These are phyloP conservation scores for Scleroderma bovista DNA, from an alignment of 768 basidiomycete species.

Conservation along the genomic window DNA sequence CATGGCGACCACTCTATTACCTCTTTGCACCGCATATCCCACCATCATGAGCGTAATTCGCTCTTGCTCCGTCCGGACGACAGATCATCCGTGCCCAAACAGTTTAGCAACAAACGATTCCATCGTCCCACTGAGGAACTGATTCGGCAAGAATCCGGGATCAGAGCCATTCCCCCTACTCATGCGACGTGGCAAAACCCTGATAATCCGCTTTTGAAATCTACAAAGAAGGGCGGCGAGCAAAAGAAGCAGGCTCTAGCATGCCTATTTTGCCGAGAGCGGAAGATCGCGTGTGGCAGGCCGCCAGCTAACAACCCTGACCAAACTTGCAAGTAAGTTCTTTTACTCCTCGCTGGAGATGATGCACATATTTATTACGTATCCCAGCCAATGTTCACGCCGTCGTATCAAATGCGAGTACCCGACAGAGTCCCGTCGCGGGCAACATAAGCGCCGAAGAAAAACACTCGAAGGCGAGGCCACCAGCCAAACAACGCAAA, in stretches of 20 bases:
- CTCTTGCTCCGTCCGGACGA: conserved; percentile 21
- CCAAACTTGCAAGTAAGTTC: conserved; percentile 42
- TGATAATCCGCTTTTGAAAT: conserved; percentile 29
- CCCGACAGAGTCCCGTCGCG: conserved; percentile 45
- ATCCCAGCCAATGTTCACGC: conserved; percentile 40
- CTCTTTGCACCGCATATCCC: conserved; percentile 12
- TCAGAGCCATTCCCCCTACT: conserved; percentile 12
- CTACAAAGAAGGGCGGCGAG: conserved; percentile 29
- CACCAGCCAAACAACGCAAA: conserved; percentile 14
- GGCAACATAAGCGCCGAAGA: conserved; percentile 39
- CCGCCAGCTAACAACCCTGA: conserved; percentile 33
- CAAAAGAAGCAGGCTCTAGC: conserved; percentile 44
- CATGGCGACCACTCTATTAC: conserved; percentile 3
- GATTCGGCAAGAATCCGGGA: conserved; percentile 23
- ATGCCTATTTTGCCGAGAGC: conserved; percentile 44
- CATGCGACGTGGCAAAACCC: conserved; percentile 29
- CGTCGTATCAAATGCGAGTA: conserved; percentile 42
- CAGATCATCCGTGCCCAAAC: conserved; percentile 16
- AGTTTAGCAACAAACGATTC: conserved; percentile 20
- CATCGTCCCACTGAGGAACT: conserved; percentile 25
- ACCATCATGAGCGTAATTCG: conserved; percentile 13
- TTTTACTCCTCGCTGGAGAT: conserved; percentile 1
- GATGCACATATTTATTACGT: conserved; percentile 11
- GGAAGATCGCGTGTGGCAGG: conserved; percentile 47
- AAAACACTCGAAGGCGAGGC: conserved; percentile 25